A percentile compares a stretch with the other conserved stretches of the same genome.
Evolutionary conservation across 352 stramenopile genomes (phyloP).

Genomic region (Globisporangium apiculatum): DNA sequence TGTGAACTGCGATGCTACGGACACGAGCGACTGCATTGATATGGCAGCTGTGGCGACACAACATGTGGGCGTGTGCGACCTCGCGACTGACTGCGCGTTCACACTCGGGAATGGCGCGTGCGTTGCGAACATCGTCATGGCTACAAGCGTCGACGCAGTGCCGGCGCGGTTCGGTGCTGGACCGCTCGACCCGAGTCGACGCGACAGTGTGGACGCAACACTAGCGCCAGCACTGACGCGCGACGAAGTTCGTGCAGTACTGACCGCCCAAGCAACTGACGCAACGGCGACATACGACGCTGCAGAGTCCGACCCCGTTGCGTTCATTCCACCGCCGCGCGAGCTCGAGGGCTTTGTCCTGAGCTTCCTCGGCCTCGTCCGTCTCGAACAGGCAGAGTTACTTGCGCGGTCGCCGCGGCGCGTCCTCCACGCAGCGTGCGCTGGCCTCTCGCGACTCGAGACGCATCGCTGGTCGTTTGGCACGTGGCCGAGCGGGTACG

Average conservation of each 20-base stretch:
- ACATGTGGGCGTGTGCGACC: constrained; percentile 44
- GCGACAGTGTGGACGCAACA: neutral
- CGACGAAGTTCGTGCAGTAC: constrained; percentile 10
- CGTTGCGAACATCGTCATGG: constrained; percentile 14
- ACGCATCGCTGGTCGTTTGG: constrained; percentile 53
- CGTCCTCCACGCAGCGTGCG: constrained; percentile 42
- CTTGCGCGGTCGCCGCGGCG: constrained; percentile 28
- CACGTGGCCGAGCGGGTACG: constrained; percentile 45
- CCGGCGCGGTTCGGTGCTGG: constrained; percentile 30
- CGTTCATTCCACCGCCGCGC: constrained; percentile 27
- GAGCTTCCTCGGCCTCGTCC: constrained; percentile 60
- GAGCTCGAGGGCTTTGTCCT: constrained; percentile 50
- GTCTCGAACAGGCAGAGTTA: constrained; percentile 35
- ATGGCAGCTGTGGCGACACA: neutral
- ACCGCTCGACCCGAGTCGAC: constrained; percentile 20
- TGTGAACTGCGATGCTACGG: constrained; percentile 31
- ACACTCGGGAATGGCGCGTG: constrained; percentile 50
- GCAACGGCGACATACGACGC: constrained; percentile 7
- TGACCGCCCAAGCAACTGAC: constrained; percentile 24
- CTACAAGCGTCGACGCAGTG: constrained; percentile 3
- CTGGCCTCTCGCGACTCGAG: constrained; percentile 43
- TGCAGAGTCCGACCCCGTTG: neutral
- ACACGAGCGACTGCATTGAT: constrained; percentile 18
- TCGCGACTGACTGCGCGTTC: constrained; percentile 29
- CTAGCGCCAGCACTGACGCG: constrained; percentile 19